phyloP scores from a whole-genome alignment of 2,329 filamentous ascomycete species.

The Nigrospora oryzae region DNA sequence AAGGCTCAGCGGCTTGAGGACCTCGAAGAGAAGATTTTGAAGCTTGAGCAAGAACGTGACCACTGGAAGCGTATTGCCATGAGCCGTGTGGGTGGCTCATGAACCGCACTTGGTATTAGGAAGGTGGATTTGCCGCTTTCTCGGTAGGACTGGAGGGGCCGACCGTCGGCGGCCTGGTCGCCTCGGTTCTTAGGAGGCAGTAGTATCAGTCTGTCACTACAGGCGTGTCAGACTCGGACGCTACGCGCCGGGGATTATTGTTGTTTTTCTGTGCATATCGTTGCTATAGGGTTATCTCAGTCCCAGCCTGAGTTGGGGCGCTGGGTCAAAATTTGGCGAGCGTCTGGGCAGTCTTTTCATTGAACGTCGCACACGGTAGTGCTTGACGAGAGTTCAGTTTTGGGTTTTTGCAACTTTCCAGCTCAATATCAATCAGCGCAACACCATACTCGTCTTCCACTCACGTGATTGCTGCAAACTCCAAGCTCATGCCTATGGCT shows the following conservation, averaged over 20 bases:
- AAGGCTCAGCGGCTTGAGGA: constrained; percentile 71
- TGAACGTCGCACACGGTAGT: no score
- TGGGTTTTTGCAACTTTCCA: no score
- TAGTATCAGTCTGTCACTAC: constrained; percentile 16
- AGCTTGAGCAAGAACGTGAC: constrained; percentile 58
- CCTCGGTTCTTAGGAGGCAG: constrained; percentile 13
- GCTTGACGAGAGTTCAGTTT: no score
- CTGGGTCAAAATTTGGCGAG: no score
- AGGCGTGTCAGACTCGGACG: constrained; percentile 13
- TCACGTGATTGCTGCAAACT: no score
- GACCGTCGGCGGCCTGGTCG: constrained; percentile 10
- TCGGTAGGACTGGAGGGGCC: constrained; percentile 24
- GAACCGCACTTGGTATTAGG: constrained; percentile 12
- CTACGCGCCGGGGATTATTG: constrained; percentile 12
- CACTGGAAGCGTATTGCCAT: constrained; percentile 55
- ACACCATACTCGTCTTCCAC: no score
- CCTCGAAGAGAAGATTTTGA: constrained; percentile 64
- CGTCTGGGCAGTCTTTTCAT: no score
- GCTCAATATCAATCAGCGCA: no score
- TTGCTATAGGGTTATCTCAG: constrained; percentile 6
- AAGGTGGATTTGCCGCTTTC: constrained; percentile 11
- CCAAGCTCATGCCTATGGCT: no score
- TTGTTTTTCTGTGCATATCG: constrained; percentile 10
- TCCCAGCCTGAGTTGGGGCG: no score
- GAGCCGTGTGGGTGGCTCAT: constrained; percentile 24